A percentile compares a stretch with the other conserved stretches of the same genome.
phyloP scores from a whole-genome alignment of 2,329 filamentous ascomycete genomes.

The Aspergillus terreus region DNA sequence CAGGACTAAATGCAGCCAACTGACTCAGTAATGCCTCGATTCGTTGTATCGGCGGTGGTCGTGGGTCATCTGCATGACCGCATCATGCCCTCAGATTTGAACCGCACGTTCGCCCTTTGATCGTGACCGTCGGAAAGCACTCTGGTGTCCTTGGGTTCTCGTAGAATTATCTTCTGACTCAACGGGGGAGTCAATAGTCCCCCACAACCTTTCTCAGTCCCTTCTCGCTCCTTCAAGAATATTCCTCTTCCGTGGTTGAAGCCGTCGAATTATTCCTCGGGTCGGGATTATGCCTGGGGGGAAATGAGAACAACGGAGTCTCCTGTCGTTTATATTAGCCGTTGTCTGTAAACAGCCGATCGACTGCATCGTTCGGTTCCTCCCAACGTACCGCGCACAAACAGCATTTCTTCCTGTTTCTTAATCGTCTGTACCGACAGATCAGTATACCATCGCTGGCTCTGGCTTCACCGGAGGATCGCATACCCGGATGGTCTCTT shows the following conservation, averaged over 20 bases:
- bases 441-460: neutral
- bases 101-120: neutral
- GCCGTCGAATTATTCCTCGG: conserved; percentile 5
- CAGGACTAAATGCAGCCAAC: too few species aligned
- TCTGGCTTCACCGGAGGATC: neutral
- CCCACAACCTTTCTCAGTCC: neutral
- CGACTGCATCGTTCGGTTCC: too few species aligned
- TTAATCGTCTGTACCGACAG: conserved; percentile 67
- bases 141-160: neutral
- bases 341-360: too few species aligned
- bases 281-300: conserved; percentile 48
- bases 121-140: neutral
- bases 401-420: conserved; percentile 98
- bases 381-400: conserved; percentile 84
- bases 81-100: neutral
- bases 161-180: conserved; percentile 11
- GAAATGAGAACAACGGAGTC: conserved; percentile 72
- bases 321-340: conserved; percentile 45
- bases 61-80: neutral
- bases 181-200: conserved; percentile 10
- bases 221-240: neutral
- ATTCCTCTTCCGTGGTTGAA: neutral
- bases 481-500: conserved; percentile 69
- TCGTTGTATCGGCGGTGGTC: too few species aligned
- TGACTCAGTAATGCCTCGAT: too few species aligned